phyloP scores from a whole-genome alignment of 345 rosid genomes.

The Gossypium bickii region DNA sequence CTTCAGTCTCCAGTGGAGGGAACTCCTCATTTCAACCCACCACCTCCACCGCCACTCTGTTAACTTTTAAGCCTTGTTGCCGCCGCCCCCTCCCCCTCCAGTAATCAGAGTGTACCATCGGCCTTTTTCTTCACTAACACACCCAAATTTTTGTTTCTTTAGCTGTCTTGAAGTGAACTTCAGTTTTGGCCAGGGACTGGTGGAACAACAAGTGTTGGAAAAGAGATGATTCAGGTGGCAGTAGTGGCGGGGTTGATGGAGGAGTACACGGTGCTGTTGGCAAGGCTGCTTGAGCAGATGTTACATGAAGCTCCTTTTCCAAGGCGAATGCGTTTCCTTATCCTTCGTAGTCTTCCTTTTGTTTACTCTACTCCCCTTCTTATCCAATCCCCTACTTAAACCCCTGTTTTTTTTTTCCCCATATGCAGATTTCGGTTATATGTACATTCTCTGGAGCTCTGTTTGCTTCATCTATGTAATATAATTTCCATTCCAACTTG shows the following conservation, averaged over 20 bases:
- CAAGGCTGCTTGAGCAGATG: slow-evolving; percentile 64
- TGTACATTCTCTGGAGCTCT: background rate
- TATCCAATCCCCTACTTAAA: slow-evolving; percentile 17
- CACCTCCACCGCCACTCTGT: background rate
- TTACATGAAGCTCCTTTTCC: slow-evolving; percentile 72
- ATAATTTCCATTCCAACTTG: background rate
- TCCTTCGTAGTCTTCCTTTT: slow-evolving; percentile 68
- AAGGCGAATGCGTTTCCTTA: slow-evolving; percentile 66
- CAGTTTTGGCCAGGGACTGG: too few species aligned
- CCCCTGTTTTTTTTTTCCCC: background rate
- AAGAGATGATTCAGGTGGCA: slow-evolving; percentile 64
- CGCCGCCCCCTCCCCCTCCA: background rate
- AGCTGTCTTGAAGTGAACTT: too few species aligned
- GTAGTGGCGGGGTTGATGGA: slow-evolving; percentile 65
- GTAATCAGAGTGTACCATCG: background rate
- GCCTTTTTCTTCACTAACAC: background rate
- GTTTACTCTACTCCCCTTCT: slow-evolving; percentile 30
- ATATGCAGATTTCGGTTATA: background rate
- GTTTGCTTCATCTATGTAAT: background rate
- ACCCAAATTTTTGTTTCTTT: background rate
- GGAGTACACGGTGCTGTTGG: slow-evolving; percentile 79
- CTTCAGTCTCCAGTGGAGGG: slow-evolving; percentile 12
- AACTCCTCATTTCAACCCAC: background rate
- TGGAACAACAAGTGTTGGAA: background rate
- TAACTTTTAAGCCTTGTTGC: background rate